Conservation (phyloP, 2,329 filamentous ascomycete species). For the Alternaria burnsii region DNA sequence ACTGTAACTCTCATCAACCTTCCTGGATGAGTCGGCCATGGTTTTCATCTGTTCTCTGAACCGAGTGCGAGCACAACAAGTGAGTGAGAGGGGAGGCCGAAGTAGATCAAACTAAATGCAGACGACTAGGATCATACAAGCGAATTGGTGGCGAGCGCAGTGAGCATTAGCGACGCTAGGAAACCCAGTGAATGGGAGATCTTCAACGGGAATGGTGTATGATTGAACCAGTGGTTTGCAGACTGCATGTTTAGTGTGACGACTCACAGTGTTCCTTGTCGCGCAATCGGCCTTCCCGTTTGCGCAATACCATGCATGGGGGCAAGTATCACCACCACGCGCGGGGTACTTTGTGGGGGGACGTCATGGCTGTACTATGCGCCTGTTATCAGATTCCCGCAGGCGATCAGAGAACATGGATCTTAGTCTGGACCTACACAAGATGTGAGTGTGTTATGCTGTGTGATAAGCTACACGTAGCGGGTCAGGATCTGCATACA, state of each 20-base stretch:
- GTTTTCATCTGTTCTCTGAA: background rate
- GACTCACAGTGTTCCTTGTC: slow-evolving; percentile 5
- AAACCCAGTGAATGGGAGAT: background rate
- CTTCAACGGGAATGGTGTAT: background rate
- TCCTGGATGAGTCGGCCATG: slow-evolving; percentile 7
- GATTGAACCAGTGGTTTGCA: background rate
- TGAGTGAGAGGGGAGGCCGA: background rate
- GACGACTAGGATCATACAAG: background rate
- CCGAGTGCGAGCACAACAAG: background rate
- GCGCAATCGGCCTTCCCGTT: slow-evolving; percentile 22
- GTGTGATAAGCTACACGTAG: background rate
- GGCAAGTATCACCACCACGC: background rate
- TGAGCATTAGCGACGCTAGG: background rate
- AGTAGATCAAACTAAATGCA: background rate
- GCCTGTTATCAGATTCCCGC: background rate
- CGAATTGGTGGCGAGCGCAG: background rate
- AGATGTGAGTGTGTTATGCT: background rate
- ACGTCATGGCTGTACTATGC: background rate
- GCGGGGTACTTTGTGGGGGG: background rate
- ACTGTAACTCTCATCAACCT: background rate
- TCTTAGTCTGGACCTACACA: background rate
- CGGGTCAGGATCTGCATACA: slow-evolving; percentile 6
- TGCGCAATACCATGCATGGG: slow-evolving; percentile 15
- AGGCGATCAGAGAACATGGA: background rate
- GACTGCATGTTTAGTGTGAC: slow-evolving; percentile 7